These are phyloP conservation scores for Hansenula sp. DNA, from an alignment of 1,139 yeast species.

Conservation along the genomic window DNA sequence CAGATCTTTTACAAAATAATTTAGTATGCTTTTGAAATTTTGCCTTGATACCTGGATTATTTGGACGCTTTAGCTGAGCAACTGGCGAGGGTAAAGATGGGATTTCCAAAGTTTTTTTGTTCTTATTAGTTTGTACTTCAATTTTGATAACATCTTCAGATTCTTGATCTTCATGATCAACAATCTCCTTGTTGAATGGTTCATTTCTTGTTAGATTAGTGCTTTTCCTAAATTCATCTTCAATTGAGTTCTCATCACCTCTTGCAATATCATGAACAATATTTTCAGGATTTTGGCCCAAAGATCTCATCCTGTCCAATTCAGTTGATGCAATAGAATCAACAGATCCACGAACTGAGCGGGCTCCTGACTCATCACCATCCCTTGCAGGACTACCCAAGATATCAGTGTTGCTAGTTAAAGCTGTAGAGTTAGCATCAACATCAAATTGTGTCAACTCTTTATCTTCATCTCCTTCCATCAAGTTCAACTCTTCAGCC, in stretches of 20 bases:
- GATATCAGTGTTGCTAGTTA: neutral
- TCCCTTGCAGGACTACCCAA: neutral
- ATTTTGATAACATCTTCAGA: conserved; percentile 1
- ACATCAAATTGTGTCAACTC: conserved; percentile 2
- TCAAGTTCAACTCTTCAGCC: conserved; percentile 22
- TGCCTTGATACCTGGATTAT: conserved; percentile 20
- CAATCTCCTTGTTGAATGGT: neutral
- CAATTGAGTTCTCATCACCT: conserved; percentile 22
- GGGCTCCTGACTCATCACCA: neutral
- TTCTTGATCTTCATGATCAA: neutral
- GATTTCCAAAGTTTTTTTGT: neutral
- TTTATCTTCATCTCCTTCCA: conserved; percentile 12
- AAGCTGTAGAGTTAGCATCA: conserved; percentile 8
- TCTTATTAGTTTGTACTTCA: conserved; percentile 7
- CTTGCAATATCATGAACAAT: conserved; percentile 18
- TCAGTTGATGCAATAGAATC: neutral
- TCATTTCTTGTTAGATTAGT: conserved; percentile 4
- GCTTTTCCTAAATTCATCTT: conserved; percentile 12
- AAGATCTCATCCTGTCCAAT: conserved; percentile 6
- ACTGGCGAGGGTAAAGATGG: conserved; percentile 12
- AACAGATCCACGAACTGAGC: neutral
- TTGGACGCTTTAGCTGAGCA: conserved; percentile 16
- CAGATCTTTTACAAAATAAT: conserved; percentile 18
- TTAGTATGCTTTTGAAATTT: conserved; percentile 10
- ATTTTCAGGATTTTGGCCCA: conserved; percentile 14